These are phyloP conservation scores for Pyrrhoderma noxium DNA, from an alignment of 1,284 basidiomycete species.

Conservation along the genomic window DNA sequence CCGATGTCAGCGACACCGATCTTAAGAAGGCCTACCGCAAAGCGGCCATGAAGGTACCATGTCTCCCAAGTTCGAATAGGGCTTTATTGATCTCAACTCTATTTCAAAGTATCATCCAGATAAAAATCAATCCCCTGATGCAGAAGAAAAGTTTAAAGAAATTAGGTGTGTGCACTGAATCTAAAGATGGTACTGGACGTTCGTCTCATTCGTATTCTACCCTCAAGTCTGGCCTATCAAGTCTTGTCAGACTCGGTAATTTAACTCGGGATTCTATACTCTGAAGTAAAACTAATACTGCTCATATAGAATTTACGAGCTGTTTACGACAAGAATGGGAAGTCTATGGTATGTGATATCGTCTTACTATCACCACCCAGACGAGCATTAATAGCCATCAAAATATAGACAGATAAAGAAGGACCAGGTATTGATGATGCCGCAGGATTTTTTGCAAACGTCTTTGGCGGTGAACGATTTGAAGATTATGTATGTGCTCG, in stretches of 20 bases:
- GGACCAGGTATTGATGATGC: slow-evolving; percentile 76
- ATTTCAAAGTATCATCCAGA: slow-evolving; percentile 78
- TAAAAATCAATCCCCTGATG: slow-evolving; percentile 84
- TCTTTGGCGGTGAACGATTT: slow-evolving; percentile 87
- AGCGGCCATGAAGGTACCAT: slow-evolving; percentile 83
- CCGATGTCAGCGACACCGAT: slow-evolving; percentile 58
- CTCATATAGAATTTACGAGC: slow-evolving; percentile 66
- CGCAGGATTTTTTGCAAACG: slow-evolving; percentile 84
- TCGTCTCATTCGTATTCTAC: background rate
- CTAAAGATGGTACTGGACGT: background rate
- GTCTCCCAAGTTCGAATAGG: slow-evolving; percentile 9
- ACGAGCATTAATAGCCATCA: background rate
- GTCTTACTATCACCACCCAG: background rate
- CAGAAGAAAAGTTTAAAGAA: slow-evolving; percentile 91
- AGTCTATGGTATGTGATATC: slow-evolving; percentile 58
- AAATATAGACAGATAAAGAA: slow-evolving; percentile 58
- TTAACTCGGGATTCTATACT: no score
- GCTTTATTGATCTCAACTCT: slow-evolving; percentile 4
- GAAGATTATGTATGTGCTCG: slow-evolving; percentile 66
- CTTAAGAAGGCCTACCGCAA: slow-evolving; percentile 96
- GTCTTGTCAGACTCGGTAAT: slow-evolving; percentile 70
- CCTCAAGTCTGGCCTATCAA: slow-evolving; percentile 84
- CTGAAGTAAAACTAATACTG: background rate
- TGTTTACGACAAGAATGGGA: slow-evolving; percentile 95
- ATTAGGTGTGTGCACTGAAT: slow-evolving; percentile 54